Base-by-base conservation (phyloP, 148 eudicot species). In the Persicaria maculosa region DNA sequence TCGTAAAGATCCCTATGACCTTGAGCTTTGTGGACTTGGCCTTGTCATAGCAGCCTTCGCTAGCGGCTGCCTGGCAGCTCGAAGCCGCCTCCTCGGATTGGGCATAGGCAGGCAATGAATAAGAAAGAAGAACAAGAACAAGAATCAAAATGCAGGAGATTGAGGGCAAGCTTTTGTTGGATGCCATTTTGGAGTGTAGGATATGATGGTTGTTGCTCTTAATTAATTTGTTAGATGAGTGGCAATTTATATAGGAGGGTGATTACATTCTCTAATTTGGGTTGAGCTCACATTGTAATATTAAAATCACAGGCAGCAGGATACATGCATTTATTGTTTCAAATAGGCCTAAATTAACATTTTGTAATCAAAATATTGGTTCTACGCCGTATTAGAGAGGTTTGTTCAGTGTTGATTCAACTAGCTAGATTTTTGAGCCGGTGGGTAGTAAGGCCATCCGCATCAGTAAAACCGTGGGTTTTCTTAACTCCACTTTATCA, bases 1-100 rank as follows among this genome's bases (percentile, higher is more conserved):
- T 86, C 15, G 82, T 10, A 3, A 10, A 78, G 16, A 88, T 78
- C 43, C 87, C 91, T 6, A 86, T 81, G 52, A 81, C 64, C 46
- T 88, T 88, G 1, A 81, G 74, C 17, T 62, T 77, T 0, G 50
- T 44, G 5, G 91, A 79, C 71, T 72, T 75, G 7, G 76, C 46
- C 22, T 72, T 82, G 77, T 77, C 44, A 44, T 74, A 82, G 78
- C 91, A 85, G 5, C 80, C 85, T 3, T 47, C 62, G 54, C 31
- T 7, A 7, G 73, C 25, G 9, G 25, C 36, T 3, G 77, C 36
- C 36, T 68, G 57, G 36, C 86, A 85, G 69, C 78, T 59, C 0
- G 80, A 65, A 9, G 75, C 80, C 25, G 74, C 74, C 9, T 74
- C 80, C 54, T 81, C 72, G 43, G 80, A 74, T 59, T 70, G 61